Evolutionary conservation across 305 asterid genomes (phyloP), one percentile per base, ranked within the genome.

Genomic region (Lippia alba): DNA sequence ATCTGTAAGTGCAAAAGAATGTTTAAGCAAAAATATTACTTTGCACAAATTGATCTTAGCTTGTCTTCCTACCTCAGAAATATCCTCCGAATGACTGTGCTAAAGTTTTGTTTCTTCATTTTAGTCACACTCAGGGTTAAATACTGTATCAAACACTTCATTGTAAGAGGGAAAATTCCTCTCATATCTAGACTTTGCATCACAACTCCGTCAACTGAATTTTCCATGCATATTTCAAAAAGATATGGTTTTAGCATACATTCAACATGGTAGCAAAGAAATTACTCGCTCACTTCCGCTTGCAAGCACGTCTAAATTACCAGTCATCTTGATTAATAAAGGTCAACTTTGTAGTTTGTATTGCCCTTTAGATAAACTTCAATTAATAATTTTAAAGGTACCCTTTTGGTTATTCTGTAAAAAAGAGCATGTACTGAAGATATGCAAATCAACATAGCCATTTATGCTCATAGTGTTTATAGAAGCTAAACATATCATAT

Each of bases 21-120:
- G 49, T 56, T 56, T 53, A 61, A 40, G 10, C 54, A 60, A 64
- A 41, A 55, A 39, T 49, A 17, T 61, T 0, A 36, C 65, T 57
- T 32, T 63, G 60, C 16, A 20, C 49, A 7, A 10, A 10, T 50
- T 55, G 20, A 14, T 65, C 51, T 9, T 15, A 63, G 20, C 32
- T 58, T 61, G 24, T 68, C 12, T 48, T 67, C 46, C 64, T 49
- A 49, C 58, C 9, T 12, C 58, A 53, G 30, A 53, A 1, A 53
- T 16, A 53, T 53, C 20, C 7, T 53, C 18, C 0, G 19, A 36
- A 8, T 8, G 2, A 12, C 18, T 16, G 58, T 7, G 30, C 11
- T 15, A 17, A 53, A 8, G 58, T 53, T 50, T 50, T 15, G 7
- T 50, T 50, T 16, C 30, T 1, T 53, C 5, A 14, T 17, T 53